Evolutionary conservation across 164 flowering plant species (phyloP), one percentile per base, ranked within the genome.

Genomic region (Euptelea pleiosperma): DNA sequence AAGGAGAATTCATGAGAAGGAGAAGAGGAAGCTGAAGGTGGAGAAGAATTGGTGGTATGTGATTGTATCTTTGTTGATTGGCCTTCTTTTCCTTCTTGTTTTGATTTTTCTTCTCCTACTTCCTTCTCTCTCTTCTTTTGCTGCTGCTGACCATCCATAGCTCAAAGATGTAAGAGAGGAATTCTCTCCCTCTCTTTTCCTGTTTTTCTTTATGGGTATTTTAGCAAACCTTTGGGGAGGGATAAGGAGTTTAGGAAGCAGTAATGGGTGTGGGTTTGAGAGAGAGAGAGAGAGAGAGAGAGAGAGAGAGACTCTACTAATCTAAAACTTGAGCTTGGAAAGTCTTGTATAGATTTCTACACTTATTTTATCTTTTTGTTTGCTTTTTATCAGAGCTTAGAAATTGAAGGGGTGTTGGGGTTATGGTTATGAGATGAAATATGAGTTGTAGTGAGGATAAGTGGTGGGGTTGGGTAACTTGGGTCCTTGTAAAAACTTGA

Each of bases 1-100:
- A 91, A 91, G 64, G 96, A 83, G 77, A 91, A 91, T 52, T 91
- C 98, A 72, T 82, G 98, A 19, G 96, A 66, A 53, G 98, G 96
- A 53, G 96, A 88, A 8, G 91, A 75, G 36, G 95, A 67, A 8
- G 88, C 22, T 18, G 93, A 79, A n/a, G 85, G 68, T 12, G 82
- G 71, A 57, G 63, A 18, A 49, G 28, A 31, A 30, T 33, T 29
- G 6, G 26, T 59, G 31, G 41, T 39, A 11, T 42, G 12, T 18
- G 26, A 36, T 40, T 40, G 22, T 29, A 64, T 61, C 41, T 35
- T 62, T 62, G 64, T 56, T 45, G 68, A 25, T 61, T 49, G 52
- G 47, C 12, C 46, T 57, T 65, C 41, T 68, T 65, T 66, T 9
- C 43, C 33, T 26, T 60, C 26, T 22, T 42, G 21, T 11, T 28